Evolutionary conservation across 2,329 filamentous ascomycete genomes (phyloP).

Genomic region (Colletotrichum euphorbiae): DNA sequence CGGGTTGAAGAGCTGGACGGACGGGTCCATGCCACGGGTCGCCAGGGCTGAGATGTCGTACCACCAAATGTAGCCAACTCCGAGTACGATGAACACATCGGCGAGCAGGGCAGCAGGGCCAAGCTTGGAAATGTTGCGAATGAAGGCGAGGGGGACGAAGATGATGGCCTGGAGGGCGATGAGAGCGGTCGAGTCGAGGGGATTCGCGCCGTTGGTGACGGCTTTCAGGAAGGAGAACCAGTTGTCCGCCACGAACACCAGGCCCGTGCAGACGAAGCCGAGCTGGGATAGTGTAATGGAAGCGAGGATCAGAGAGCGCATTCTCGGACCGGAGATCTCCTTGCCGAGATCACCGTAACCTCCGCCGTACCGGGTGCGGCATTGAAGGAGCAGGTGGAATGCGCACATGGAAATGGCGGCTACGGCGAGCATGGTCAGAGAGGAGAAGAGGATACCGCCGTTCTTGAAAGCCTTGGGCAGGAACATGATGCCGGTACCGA

Average conservation of each 20-base stretch:
- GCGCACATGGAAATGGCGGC: constrained; percentile 76
- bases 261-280: constrained; percentile 81
- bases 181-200: constrained; percentile 67
- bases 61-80: constrained; percentile 78
- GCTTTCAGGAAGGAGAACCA: constrained; percentile 74
- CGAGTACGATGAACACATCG: constrained; percentile 78
- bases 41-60: constrained; percentile 72
- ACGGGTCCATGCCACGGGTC: constrained; percentile 66
- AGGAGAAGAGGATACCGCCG: constrained; percentile 81
- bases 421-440: constrained; percentile 73
- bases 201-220: constrained; percentile 61
- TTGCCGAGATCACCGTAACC: constrained; percentile 81
- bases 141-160: constrained; percentile 75
- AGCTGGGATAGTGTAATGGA: constrained; percentile 81
- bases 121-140: constrained; percentile 81
- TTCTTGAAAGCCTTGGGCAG: constrained; percentile 83
- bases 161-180: constrained; percentile 75
- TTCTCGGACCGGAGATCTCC: constrained; percentile 70
- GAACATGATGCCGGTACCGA: constrained; percentile 86
- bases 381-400: constrained; percentile 78
- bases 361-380: constrained; percentile 71
- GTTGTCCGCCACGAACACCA: constrained; percentile 84
- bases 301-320: constrained; percentile 74
- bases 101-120: constrained; percentile 76
- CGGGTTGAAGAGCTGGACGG: constrained; percentile 77